Evolutionary conservation across 2,329 filamentous ascomycete genomes (phyloP).

Genomic region (Elsinoe arachidis): DNA sequence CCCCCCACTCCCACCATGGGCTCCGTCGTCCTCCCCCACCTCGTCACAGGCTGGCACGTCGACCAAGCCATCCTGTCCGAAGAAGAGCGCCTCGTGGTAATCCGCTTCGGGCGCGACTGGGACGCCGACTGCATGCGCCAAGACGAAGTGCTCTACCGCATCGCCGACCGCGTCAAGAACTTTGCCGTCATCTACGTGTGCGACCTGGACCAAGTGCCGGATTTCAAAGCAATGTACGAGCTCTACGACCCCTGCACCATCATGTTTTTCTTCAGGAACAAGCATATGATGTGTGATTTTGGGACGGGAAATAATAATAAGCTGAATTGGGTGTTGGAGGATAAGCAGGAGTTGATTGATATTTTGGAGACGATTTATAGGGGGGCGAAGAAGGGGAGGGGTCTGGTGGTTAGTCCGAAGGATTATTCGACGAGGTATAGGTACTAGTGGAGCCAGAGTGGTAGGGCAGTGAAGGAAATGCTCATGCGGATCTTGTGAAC

Average conservation of each 20-base stretch:
- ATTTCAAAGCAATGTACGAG: conserved; percentile 94
- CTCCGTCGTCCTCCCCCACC: conserved; percentile 84
- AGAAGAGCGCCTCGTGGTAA: conserved; percentile 86
- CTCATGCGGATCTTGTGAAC: not conserved
- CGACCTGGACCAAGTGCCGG: conserved; percentile 81
- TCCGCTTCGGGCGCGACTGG: conserved; percentile 83
- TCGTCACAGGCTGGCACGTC: conserved; percentile 92
- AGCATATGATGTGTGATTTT: conserved; percentile 98
- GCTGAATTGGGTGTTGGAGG: conserved; percentile 89
- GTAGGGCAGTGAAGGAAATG: not conserved
- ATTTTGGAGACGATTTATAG: conserved; percentile 97
- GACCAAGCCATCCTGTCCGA: conserved; percentile 90
- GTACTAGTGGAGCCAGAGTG: conserved; percentile 40
- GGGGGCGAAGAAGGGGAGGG: conserved; percentile 95
- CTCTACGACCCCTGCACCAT: conserved; percentile 77
- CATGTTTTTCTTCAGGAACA: conserved; percentile 98
- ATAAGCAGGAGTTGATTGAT: conserved; percentile 97
- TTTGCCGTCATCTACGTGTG: conserved; percentile 89
- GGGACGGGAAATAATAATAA: conserved; percentile 99
- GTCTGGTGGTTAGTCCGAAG: conserved; percentile 94
- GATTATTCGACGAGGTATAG: conserved; percentile 65
- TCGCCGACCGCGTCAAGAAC: conserved; percentile 89
- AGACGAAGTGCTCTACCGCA: conserved; percentile 90
- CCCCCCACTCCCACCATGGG: conserved; percentile 46
- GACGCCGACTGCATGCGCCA: conserved; percentile 74